Base-by-base conservation (phyloP, 768 basidiomycete species). In the Filobasidium floriforme region DNA sequence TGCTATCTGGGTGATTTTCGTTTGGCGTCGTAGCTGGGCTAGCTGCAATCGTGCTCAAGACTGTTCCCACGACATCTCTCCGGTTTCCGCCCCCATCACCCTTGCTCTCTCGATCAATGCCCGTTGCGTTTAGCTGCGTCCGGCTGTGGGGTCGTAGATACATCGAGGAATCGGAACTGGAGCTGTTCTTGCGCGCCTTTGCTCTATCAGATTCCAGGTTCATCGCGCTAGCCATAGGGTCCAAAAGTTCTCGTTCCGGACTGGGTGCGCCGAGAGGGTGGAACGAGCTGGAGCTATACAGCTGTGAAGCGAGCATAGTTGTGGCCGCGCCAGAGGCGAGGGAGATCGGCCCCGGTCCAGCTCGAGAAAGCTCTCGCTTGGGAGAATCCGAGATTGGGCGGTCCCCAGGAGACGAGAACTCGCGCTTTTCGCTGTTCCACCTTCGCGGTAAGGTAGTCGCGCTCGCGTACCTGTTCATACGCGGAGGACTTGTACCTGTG, bases 171-270 rank as follows among this genome's bases (percentile, higher is more conserved):
- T 65, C 64, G n/a, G 64, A 65, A 26, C 64, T 60, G 12, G 64
- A 32, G 41, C 64, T 65, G n/a, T 49, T 59, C 19, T 65, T 57
- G 1, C 64, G 55, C n/a, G 32, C 18, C 26, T 65, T 65, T 7
- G 1, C 26, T 28, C 41, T 9, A 7, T 12, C 49, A 6, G 18
- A 40, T 18, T 60, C 57, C 9, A 29, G 28, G 52, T 54, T 61
- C 40, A 66, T 15, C 32, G 65, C 41, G 7, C 41, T 52, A 1
- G 67, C 85, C 85, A 96, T 87, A 0, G 92, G 92, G 78, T 96
- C 92, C 11, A 87, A 87, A 28, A 94, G 83, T 74, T 96, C 92
- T 71, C 89, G 87, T 74, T 97, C 92, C 0, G 92, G 92, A 12
- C 88, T 90, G 1, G 92, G 92, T 0, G 93, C 82, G 0, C 89